Conservation (phyloP, 768 basidiomycete genomes). For the Serendipita vermifera region DNA sequence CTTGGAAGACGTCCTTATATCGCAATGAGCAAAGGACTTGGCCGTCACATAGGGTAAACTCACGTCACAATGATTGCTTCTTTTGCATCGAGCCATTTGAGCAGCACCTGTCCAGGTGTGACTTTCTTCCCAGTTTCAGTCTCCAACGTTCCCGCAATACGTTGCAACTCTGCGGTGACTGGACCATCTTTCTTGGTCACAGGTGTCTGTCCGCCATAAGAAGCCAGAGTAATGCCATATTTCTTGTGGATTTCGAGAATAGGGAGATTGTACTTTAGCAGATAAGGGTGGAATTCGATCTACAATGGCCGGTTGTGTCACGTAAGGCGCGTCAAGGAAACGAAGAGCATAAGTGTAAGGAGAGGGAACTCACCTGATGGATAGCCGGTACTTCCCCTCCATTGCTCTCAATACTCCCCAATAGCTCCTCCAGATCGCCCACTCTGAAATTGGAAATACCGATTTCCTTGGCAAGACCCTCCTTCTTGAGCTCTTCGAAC, state of each 20-base stretch:
- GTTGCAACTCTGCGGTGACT: not conserved
- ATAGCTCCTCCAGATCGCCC: constrained; percentile 23
- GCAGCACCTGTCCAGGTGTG: not conserved
- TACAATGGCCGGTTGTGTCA: too few species aligned
- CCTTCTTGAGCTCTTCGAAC: constrained; percentile 20
- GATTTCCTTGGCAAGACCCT: constrained; percentile 25
- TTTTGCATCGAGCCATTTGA: not conserved
- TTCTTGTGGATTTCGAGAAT: constrained; percentile 20
- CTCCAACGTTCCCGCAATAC: not conserved
- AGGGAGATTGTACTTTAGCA: constrained; percentile 17
- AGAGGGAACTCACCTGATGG: constrained; percentile 22
- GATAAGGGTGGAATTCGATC: constrained; percentile 29
- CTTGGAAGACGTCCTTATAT: constrained; percentile 13
- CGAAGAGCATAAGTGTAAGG: not conserved
- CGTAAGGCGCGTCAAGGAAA: too few species aligned
- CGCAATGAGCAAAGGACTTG: not conserved
- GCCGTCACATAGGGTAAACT: not conserved
- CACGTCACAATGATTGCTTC: not conserved
- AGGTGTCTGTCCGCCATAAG: constrained; percentile 19
- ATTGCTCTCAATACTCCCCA: constrained; percentile 21
- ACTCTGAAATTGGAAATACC: constrained; percentile 29
- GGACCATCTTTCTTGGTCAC: constrained; percentile 12
- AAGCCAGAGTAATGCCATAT: constrained; percentile 21
- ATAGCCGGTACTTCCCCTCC: constrained; percentile 17
- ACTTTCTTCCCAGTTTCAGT: not conserved